A percentile compares a stretch with the other conserved stretches of the same genome.
Evolutionary conservation across 257 asterid genomes (phyloP).

Genomic region (Gentiana dahurica): DNA sequence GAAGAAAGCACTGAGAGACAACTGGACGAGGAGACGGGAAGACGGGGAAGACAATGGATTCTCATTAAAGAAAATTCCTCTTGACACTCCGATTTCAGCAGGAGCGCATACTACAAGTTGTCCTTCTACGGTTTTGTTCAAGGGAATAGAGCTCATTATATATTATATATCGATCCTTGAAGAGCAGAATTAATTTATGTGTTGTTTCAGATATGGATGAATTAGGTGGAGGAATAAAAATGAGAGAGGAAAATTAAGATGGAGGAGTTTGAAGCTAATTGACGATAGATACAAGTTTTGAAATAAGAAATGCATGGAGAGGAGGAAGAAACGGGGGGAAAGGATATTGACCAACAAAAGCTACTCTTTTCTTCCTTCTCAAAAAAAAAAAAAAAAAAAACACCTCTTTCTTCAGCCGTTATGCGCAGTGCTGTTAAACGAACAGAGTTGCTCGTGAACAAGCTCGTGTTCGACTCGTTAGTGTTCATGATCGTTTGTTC

Average conservation of each 20-base stretch:
- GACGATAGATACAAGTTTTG: too few species aligned
- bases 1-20: neutral
- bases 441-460: too few species aligned
- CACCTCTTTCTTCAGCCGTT: too few species aligned
- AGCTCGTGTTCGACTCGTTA: too few species aligned
- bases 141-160: too few species aligned
- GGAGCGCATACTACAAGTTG: neutral
- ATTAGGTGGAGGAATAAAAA: neutral
- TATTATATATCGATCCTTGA: neutral
- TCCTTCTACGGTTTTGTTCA: too few species aligned
- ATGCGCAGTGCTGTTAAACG: too few species aligned
- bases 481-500: too few species aligned
- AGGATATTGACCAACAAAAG: neutral
- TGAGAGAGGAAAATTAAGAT: slow-evolving; percentile 1
- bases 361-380: too few species aligned
- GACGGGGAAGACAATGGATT: neutral
- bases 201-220: neutral
- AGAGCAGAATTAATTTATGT: neutral
- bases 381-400: too few species aligned
- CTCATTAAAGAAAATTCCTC: slow-evolving; percentile 3
- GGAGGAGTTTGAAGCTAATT: too few species aligned
- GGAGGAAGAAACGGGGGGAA: slow-evolving; percentile 1
- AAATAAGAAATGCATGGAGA: neutral
- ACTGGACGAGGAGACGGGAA: slow-evolving; percentile 3
- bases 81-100: neutral